Evolutionary conservation across 306 rosid genomes (phyloP), one percentile per base, ranked within the genome.

Genomic region (Parietaria judaica): DNA sequence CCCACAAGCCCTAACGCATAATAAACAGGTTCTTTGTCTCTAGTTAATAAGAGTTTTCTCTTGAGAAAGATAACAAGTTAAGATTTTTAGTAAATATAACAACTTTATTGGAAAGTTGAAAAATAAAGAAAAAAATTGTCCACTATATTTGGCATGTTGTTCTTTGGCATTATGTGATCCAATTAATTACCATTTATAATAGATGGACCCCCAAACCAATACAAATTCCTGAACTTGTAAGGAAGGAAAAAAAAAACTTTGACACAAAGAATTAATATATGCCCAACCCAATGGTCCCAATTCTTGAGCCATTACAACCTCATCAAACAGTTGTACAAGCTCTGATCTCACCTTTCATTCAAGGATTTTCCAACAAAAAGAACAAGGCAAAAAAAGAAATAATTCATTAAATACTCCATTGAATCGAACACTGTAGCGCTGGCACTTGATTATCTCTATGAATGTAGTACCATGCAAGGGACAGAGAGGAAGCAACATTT

Each of bases 401-500:
- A 10, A 17, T 23, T 64, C 68, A 51, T 38, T 64, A 1, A 64
- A 37, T 63, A 58, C 54, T 51, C 58, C 39, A 72, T 59, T 54
- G 63, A 51, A 63, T 35, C 36, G 51, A 41, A 16, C 37, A 60
- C 51, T 44, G 37, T 60, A 44, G 37, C 6, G 45, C 14, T 16
- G 45, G 17, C 66, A 62, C 43, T 62, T 62, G 56, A 34, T 60
- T 60, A 60, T 43, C 65, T 44, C 65, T 60, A 60, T 58, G 31
- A 11, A 49, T 41, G 39, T 60, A 60, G 65, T 44, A 44, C 65
- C 5, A 60, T 35, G 56, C 23, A 56, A 44, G 52, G 58, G 69
- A 74, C 49, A 62, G 50, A 62, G 56, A 56, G 46, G 67, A 58
- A 38, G 8, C 51, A 69, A 63, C 73, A 64, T 59, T 59, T 64